These are phyloP conservation scores for Amanita rubescens DNA, from an alignment of 768 basidiomycete species.

Conservation along the genomic window DNA sequence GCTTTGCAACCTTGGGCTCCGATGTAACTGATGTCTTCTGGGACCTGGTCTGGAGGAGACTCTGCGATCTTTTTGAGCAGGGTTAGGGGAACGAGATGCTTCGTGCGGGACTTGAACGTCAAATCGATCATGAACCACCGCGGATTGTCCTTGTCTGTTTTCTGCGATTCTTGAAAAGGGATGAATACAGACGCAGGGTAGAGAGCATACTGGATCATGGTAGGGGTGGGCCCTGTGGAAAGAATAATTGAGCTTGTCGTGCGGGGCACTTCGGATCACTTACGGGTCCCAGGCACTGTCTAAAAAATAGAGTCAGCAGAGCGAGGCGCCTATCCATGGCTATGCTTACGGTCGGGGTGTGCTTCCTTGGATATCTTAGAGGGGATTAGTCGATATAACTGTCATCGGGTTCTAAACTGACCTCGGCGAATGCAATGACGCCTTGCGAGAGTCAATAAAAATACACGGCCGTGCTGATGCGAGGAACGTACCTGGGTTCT, in stretches of 20 bases:
- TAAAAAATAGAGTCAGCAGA: slow-evolving; percentile 21
- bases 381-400: slow-evolving; percentile 6
- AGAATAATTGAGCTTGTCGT: slow-evolving; percentile 4
- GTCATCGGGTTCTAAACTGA: slow-evolving; percentile 19
- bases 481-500: slow-evolving; percentile 51
- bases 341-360: slow-evolving; percentile 82
- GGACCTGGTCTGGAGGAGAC: slow-evolving; percentile 26
- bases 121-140: slow-evolving; percentile 94
- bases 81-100: slow-evolving; percentile 71
- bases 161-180: slow-evolving; percentile 35
- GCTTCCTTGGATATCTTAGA: slow-evolving; percentile 72
- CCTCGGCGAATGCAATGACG: slow-evolving; percentile 78
- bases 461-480: slow-evolving; percentile 3
- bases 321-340: not conserved
- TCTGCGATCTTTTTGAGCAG: slow-evolving; percentile 62
- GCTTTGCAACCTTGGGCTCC: slow-evolving; percentile 51
- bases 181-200: not conserved
- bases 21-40: slow-evolving; percentile 59
- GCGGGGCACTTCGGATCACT: slow-evolving; percentile 17
- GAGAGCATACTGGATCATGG: slow-evolving; percentile 54
- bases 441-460: slow-evolving; percentile 30
- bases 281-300: slow-evolving; percentile 90
- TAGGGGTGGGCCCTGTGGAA: slow-evolving; percentile 60
- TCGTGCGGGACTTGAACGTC: slow-evolving; percentile 54
- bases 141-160: slow-evolving; percentile 67